These are phyloP conservation scores for Aspergillaceae sp. DNA, from an alignment of 2,329 filamentous ascomycete genomes.

Conservation along the genomic window DNA sequence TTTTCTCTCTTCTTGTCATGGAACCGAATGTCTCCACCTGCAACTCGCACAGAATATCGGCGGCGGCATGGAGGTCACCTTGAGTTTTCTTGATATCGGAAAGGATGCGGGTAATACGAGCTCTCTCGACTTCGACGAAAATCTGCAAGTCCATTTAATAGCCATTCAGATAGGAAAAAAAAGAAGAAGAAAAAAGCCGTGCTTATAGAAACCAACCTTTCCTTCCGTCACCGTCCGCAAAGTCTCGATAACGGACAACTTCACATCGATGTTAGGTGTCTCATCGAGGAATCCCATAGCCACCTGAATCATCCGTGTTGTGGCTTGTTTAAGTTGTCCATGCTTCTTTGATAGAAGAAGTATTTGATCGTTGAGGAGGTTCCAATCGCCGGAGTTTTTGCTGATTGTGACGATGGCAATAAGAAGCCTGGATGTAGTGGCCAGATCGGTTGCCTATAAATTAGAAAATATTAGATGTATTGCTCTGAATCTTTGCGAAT, in stretches of 20 bases:
- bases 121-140: constrained; percentile 96
- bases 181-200: background rate
- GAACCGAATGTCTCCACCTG: constrained; percentile 99
- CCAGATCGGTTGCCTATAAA: constrained; percentile 78
- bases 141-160: constrained; percentile 48
- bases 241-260: constrained; percentile 89
- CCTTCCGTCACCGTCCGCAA: constrained; percentile 94
- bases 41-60: constrained; percentile 90
- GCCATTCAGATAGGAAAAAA: background rate
- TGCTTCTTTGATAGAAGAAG: constrained; percentile 97
- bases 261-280: constrained; percentile 75
- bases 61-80: constrained; percentile 80
- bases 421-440: constrained; percentile 83
- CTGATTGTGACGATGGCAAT: constrained; percentile 86
- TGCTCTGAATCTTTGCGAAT: background rate
- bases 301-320: constrained; percentile 96
- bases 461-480: background rate
- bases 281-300: constrained; percentile 88
- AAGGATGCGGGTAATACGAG: constrained; percentile 85
- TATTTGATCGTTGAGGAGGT: constrained; percentile 91
- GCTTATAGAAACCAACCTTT: constrained; percentile 51
- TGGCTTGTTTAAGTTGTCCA: constrained; percentile 97
- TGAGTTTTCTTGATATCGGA: constrained; percentile 97
- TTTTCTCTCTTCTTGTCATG: constrained; percentile 96
- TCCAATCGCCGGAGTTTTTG: constrained; percentile 89